Conservation (phyloP, 163 green algal species). For the Coccomyxa subellipsoidea region DNA sequence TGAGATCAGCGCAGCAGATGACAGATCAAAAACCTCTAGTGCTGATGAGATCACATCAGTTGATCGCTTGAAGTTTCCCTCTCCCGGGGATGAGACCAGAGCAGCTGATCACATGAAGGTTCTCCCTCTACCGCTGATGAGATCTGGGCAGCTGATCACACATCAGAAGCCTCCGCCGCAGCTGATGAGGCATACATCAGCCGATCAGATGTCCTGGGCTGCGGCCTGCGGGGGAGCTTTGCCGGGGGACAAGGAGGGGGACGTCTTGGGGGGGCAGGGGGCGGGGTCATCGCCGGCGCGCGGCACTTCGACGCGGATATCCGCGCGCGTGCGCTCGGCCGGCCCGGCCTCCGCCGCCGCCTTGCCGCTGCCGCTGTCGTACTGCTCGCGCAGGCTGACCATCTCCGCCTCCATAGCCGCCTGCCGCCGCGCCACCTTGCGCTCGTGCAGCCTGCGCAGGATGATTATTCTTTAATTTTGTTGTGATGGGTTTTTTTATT, state of each 20-base stretch:
- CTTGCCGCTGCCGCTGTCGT: not conserved
- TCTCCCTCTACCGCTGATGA: too few relatives aligned
- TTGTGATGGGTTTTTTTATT: not conserved
- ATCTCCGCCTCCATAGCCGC: not conserved
- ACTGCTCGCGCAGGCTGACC: not conserved
- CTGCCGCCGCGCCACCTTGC: not conserved
- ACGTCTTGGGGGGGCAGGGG: not conserved
- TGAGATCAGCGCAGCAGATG: too few relatives aligned
- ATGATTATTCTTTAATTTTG: not conserved
- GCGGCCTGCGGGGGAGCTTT: not conserved
- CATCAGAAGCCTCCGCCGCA: too few relatives aligned
- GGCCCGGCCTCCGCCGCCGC: not conserved
- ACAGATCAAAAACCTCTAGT: too few relatives aligned
- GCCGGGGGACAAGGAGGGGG: not conserved
- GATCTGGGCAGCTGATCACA: too few relatives aligned
- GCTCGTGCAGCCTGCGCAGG: slow-evolving; percentile 1
- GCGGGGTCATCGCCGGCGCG: not conserved
- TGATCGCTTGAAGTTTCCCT: too few relatives aligned
- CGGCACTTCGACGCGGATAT: slow-evolving; percentile 1
- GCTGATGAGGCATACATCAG: too few relatives aligned
- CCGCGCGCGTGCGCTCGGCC: not conserved
- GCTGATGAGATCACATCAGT: too few relatives aligned
- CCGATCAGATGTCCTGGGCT: too few relatives aligned
- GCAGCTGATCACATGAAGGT: too few relatives aligned
- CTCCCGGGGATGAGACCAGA: too few relatives aligned